Base-by-base conservation (phyloP, 176 grass and related monocot species). In the Oryza coarctata region DNA sequence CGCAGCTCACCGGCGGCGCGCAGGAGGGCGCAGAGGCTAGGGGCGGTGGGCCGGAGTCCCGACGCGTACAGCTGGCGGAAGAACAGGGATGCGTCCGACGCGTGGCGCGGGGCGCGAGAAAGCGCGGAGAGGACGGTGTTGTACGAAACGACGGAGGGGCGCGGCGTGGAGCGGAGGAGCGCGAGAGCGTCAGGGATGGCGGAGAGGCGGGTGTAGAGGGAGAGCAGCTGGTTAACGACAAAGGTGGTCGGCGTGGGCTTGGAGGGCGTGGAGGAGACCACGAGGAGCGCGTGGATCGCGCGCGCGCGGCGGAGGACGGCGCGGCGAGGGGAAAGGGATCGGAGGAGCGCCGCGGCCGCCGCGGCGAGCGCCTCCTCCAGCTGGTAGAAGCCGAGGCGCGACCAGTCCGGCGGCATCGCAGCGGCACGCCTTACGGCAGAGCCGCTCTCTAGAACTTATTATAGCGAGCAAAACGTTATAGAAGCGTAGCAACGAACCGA, bases 101-200 rank as follows among this genome's bases (percentile, higher is more conserved):
- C 84, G 79, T 85, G 62, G 75, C 68, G 25, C 20, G 41, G 70
- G 22, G 70, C 14, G 76, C 86, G 83, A 23, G 84, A 90, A 77
- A 86, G 82, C 0, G 79, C 90, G 2, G 95, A 86, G 76, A 98
- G 94, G 76, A 98, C 84, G 71, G 86, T 86, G 78, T 94, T 98
- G 89, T 88, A 98, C 6, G 95, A 93, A 52, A 98, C 71, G 6
- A 89, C 76, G 80, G 81, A 86, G 68, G 90, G 86, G 7, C 22
- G 12, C 10, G 86, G 84, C 61, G 88, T 89, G 88, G 81, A 77
- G 65, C 88, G 90, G 84, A 97, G 93, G 74, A 97, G 73, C 31
- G 86, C 91, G 58, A 83, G 66, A 13, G 92, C 95, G 62, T 94
- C 86, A 17, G 77, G 22, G 31, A 98, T 33, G 66, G 90, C 84